Evolutionary conservation across 1,284 basidiomycete species (phyloP), one percentile per base, ranked within the genome.

Genomic region (Leccinum subrobustum): DNA sequence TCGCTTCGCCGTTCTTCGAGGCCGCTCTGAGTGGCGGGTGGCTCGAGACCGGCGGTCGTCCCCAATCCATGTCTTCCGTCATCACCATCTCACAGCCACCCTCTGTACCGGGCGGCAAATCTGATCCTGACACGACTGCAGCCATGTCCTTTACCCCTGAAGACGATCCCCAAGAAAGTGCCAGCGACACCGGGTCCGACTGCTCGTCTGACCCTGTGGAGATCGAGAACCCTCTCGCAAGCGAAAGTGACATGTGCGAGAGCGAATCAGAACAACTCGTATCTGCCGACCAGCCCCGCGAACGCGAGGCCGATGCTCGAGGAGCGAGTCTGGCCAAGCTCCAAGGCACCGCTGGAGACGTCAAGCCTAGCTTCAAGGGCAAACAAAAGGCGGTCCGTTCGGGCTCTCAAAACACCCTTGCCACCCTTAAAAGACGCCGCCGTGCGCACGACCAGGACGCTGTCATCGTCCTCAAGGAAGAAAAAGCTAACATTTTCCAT

Each of bases 1-100:
- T 92, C 69, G 88, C 91, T 1, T 92, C 89, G 4, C 89, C 92
- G 0, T 94, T 94, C 79, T 94, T 94, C 70, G 88, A 92, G 73
- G 90, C 90, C 12, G 89, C 91, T 20, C 77, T 94, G 53, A 89
- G 87, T 63, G 92, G 92, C 4, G 82, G 88, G 67, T 92, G 89
- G 89, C 85, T 86, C 6, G 89, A 91, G 74, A 91, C 83, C 9
- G 84, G 85, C 9, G 84, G 85, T 18, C 79, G 88, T 53, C 89
- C 87, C 16, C 82, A 80, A 35, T 91, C 88, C 58, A 85, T 89
- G 78, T 91, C 91, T 23, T 91, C 89, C 54, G 79, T 91, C 47
- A 89, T 92, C 68, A 92, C 91, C 27, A 90, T 92, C 59, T 89
- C 90, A 5, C 88, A 91, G 67, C 84, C 86, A 0, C 85, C 86